phyloP scores from a whole-genome alignment of 257 asterid species.

The Paraleonurus japonicus region DNA sequence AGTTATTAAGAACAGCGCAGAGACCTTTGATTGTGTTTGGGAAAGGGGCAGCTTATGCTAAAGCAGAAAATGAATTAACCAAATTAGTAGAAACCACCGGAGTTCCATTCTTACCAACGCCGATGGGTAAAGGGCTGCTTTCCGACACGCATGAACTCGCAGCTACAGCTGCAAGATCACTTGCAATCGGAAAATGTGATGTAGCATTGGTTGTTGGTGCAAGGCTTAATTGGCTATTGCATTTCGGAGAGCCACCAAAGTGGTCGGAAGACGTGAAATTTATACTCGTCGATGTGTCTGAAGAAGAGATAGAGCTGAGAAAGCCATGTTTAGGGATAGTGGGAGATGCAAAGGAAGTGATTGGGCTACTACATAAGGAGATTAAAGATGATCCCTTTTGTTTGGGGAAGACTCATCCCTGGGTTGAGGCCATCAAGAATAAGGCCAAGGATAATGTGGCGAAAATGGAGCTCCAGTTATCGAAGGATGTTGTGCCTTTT shows the following conservation, averaged over 20 bases:
- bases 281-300: conserved; percentile 62
- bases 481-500: conserved; percentile 78
- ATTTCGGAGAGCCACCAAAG: conserved; percentile 89
- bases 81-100: conserved; percentile 68
- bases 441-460: conserved; percentile 76
- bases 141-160: conserved; percentile 80
- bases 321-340: conserved; percentile 68
- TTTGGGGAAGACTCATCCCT: conserved; percentile 73
- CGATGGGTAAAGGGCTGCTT: conserved; percentile 87
- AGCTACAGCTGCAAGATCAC: conserved; percentile 85
- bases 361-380: conserved; percentile 60
- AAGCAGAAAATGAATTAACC: conserved; percentile 59
- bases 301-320: conserved; percentile 75
- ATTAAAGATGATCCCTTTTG: conserved; percentile 85
- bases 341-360: conserved; percentile 84
- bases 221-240: conserved; percentile 85
- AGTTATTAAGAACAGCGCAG: conserved; percentile 61
- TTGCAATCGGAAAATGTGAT: conserved; percentile 89
- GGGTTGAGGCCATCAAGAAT: conserved; percentile 66
- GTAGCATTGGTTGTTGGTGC: conserved; percentile 87
- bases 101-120: conserved; percentile 87
- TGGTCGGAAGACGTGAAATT: conserved; percentile 87
- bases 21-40: conserved; percentile 94
- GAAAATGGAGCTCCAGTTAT: conserved; percentile 81
- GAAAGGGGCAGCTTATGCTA: conserved; percentile 79